Evolutionary conservation across 257 asterid species (phyloP).

Genomic region (Ophiorrhiza pumila): DNA sequence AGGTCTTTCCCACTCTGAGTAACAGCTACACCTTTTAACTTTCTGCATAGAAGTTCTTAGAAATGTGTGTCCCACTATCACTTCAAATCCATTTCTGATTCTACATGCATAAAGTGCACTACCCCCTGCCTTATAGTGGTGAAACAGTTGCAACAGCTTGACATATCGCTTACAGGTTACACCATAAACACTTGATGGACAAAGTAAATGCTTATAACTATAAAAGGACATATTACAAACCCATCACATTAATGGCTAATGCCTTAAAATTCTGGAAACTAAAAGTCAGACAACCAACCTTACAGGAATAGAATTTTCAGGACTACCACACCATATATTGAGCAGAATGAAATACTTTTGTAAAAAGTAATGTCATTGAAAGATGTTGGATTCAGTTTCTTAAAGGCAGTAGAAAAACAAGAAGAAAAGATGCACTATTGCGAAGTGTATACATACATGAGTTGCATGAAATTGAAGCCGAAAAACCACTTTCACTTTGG

Average conservation of each 20-base stretch:
- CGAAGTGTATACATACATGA: conserved; percentile 48
- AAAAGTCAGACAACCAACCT: background rate
- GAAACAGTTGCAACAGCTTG: background rate
- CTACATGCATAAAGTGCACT: background rate
- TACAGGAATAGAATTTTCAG: background rate
- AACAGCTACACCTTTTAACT: background rate
- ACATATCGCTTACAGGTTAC: background rate
- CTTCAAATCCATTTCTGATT: background rate
- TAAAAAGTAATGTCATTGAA: background rate
- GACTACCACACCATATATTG: background rate
- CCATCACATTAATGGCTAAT: background rate
- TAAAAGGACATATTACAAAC: background rate
- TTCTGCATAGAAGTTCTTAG: background rate
- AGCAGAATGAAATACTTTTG: background rate
- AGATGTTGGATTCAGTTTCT: background rate
- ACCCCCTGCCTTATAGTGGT: background rate
- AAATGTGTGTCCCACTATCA: background rate
- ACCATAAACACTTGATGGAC: background rate
- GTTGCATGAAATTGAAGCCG: conserved; percentile 98
- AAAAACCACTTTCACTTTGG: conserved; percentile 94
- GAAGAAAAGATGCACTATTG: background rate
- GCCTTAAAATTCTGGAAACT: background rate
- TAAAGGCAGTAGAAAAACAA: conserved; percentile 1
- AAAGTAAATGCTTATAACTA: background rate
- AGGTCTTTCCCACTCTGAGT: background rate